Conservation (phyloP, 2,329 filamentous ascomycete genomes). For the Penicillium sp. region DNA sequence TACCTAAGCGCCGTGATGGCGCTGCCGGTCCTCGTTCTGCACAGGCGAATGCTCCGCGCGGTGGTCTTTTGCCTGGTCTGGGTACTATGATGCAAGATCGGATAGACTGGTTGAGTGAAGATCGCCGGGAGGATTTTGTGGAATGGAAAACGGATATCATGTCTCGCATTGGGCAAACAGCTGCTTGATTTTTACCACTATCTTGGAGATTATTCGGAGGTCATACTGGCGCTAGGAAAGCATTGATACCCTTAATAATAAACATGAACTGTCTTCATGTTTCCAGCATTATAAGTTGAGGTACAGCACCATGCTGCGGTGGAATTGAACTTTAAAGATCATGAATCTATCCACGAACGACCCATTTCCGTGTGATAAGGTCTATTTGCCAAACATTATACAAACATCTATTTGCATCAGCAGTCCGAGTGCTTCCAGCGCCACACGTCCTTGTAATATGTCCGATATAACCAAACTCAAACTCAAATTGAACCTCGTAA, state of each 20-base stretch:
- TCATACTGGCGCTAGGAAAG: slow-evolving; percentile 8
- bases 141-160: slow-evolving; percentile 51
- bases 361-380: too few species aligned
- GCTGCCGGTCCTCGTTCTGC: slow-evolving; percentile 16
- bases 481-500: neutral
- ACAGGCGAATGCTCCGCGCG: slow-evolving; percentile 25
- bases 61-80: slow-evolving; percentile 50
- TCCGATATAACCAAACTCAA: neutral
- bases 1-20: slow-evolving; percentile 32
- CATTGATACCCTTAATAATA: slow-evolving; percentile 26
- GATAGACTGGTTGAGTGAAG: slow-evolving; percentile 52
- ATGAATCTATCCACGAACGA: too few species aligned
- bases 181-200: slow-evolving; percentile 15
- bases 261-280: too few species aligned
- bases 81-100: slow-evolving; percentile 57
- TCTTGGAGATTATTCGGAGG: neutral
- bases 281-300: neutral
- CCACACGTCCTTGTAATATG: neutral
- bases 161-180: slow-evolving; percentile 34
- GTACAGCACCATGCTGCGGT: neutral
- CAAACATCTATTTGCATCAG: too few species aligned
- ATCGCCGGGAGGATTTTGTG: slow-evolving; percentile 46
- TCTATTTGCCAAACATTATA: too few species aligned
- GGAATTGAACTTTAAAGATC: neutral
- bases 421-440: neutral